Evolutionary conservation across 805 yeast genomes (phyloP).

Genomic region (Saccharomycopsis sp.): DNA sequence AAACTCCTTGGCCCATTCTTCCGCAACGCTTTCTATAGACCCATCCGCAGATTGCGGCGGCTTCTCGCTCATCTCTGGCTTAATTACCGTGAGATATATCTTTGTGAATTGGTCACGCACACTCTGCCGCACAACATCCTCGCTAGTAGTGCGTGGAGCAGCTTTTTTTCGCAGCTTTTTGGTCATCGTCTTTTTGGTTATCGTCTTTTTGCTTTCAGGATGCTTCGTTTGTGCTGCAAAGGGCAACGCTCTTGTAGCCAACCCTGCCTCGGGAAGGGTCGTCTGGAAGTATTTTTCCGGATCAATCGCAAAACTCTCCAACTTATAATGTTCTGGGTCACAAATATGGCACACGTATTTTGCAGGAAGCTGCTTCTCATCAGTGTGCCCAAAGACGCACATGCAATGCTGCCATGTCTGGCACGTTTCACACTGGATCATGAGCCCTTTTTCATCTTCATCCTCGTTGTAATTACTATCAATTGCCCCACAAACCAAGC

Average conservation of each 20-base stretch:
- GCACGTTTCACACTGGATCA: conserved; percentile 64
- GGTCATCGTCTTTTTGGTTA: background rate
- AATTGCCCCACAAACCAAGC: conserved; percentile 56
- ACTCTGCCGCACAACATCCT: conserved; percentile 32
- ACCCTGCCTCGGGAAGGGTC: background rate
- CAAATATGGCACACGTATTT: conserved; percentile 52
- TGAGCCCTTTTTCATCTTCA: conserved; percentile 43
- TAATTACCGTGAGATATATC: conserved; percentile 36
- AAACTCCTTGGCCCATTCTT: conserved; percentile 42
- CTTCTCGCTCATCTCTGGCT: conserved; percentile 25
- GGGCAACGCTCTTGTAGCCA: conserved; percentile 4
- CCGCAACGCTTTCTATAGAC: conserved; percentile 35
- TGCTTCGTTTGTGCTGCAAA: conserved; percentile 17
- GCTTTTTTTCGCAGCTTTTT: background rate
- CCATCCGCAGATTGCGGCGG: conserved; percentile 28
- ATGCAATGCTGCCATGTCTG: conserved; percentile 65
- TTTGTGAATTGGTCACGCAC: conserved; percentile 47
- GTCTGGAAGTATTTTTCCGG: conserved; percentile 27
- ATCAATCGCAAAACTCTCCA: conserved; percentile 29
- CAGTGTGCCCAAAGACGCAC: conserved; percentile 45
- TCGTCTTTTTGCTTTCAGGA: conserved; percentile 6
- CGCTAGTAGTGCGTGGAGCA: conserved; percentile 23
- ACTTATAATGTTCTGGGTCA: conserved; percentile 34
- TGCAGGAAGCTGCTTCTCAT: conserved; percentile 37
- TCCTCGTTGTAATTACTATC: conserved; percentile 53